Evolutionary conservation across 1,139 yeast species (phyloP).

Genomic region (Nakaseomyces sp.): DNA sequence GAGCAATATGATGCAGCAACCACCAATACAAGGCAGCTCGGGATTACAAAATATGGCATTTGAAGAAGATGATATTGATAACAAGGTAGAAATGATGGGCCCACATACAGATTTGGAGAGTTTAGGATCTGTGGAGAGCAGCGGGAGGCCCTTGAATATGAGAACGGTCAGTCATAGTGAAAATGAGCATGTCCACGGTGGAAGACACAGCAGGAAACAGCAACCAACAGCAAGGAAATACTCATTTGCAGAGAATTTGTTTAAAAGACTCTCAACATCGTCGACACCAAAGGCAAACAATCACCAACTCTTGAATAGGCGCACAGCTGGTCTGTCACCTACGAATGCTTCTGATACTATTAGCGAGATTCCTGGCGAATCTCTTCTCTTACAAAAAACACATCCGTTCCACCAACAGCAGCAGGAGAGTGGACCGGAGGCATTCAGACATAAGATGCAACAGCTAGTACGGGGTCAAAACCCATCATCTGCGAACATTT

Average conservation of each 20-base stretch:
- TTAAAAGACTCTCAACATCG: constrained; percentile 19
- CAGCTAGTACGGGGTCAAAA: constrained; percentile 6
- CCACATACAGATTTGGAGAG: neutral
- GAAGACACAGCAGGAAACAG: constrained; percentile 5
- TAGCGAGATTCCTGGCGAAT: constrained; percentile 2
- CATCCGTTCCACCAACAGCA: constrained; percentile 1
- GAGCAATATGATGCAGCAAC: constrained; percentile 8
- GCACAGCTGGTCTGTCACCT: constrained; percentile 5
- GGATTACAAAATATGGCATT: neutral
- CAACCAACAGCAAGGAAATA: constrained; percentile 13
- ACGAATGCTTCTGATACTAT: constrained; percentile 1
- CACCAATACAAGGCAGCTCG: neutral
- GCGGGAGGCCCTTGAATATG: neutral
- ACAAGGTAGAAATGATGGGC: constrained; percentile 5
- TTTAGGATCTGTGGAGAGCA: constrained; percentile 3
- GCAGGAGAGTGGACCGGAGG: constrained; percentile 5
- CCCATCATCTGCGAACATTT: neutral
- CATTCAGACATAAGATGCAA: constrained; percentile 5
- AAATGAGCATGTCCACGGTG: neutral
- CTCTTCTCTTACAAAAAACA: neutral
- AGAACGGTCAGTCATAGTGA: neutral
- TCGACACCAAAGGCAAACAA: neutral
- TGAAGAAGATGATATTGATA: constrained; percentile 6
- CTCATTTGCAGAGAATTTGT: constrained; percentile 22
- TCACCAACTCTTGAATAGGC: constrained; percentile 1